Conservation (phyloP, 805 yeast genomes). For the Metschnikowia lochheadii region DNA sequence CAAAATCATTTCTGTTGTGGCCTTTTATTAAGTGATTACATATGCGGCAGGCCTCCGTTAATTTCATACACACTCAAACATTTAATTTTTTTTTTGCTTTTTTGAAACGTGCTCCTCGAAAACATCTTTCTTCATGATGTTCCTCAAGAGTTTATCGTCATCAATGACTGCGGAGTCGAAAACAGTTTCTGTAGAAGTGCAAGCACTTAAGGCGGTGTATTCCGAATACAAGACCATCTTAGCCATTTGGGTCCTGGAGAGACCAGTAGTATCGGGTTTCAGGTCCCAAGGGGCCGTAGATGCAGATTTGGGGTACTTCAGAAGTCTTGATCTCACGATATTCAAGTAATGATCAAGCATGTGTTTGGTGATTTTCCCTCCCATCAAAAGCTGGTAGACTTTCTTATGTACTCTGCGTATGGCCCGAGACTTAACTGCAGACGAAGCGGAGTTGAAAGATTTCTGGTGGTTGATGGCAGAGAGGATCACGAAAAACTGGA, state of each 20-base stretch:
- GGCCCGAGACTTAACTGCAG: conserved; percentile 16
- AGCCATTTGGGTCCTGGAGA: conserved; percentile 39
- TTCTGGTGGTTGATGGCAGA: conserved; percentile 22
- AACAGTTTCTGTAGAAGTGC: conserved; percentile 28
- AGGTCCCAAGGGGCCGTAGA: conserved; percentile 5
- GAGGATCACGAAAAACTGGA: conserved; percentile 47
- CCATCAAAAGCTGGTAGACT: conserved; percentile 56
- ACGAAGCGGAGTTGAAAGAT: conserved; percentile 23
- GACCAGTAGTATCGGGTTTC: not conserved
- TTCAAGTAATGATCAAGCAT: conserved; percentile 27
- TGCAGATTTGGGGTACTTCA: conserved; percentile 45
- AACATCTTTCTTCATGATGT: conserved; percentile 49
- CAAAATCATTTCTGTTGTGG: not conserved
- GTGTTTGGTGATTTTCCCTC: conserved; percentile 42
- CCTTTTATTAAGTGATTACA: not conserved
- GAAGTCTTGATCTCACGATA: conserved; percentile 34
- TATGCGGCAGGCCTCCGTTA: conserved; percentile 2
- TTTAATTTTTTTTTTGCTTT: conserved; percentile 18
- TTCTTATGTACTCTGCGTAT: conserved; percentile 54
- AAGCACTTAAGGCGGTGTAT: conserved; percentile 42
- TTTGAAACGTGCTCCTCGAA: conserved; percentile 14
- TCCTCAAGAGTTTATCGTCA: conserved; percentile 57
- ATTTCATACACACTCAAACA: not conserved
- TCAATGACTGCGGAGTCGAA: conserved; percentile 43
- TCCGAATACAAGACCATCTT: conserved; percentile 55